Evolutionary conservation across 306 rosid genomes (phyloP).

Genomic region (Vigna trinervia): DNA sequence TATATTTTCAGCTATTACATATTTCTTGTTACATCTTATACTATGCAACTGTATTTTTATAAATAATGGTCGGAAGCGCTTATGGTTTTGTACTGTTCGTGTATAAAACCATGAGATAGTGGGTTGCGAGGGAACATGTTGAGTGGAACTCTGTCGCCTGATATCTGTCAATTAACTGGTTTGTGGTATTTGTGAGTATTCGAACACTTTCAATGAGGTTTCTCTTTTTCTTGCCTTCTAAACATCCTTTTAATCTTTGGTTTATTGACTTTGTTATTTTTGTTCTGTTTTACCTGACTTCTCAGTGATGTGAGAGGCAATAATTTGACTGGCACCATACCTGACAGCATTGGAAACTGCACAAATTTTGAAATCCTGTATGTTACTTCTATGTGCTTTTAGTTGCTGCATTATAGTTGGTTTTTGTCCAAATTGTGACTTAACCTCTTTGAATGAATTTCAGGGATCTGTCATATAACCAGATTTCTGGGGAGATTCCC

Average conservation of each 20-base stretch:
- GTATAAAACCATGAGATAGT: background rate
- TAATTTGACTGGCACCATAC: slow-evolving; percentile 30
- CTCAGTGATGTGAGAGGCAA: slow-evolving; percentile 26
- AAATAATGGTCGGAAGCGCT: background rate
- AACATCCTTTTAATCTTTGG: background rate
- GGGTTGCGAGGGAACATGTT: slow-evolving; percentile 25
- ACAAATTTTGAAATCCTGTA: slow-evolving; percentile 31
- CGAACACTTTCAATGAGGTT: background rate
- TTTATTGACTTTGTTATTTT: background rate
- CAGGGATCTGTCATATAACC: slow-evolving; percentile 33
- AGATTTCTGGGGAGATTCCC: slow-evolving; percentile 30
- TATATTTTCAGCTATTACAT: background rate
- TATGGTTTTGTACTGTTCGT: background rate
- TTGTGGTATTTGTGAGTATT: slow-evolving; percentile 34
- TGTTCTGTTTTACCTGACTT: slow-evolving; percentile 9
- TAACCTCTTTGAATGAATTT: background rate
- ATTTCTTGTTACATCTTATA: background rate
- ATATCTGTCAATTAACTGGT: slow-evolving; percentile 29
- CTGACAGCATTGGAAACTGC: slow-evolving; percentile 34
- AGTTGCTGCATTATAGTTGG: background rate
- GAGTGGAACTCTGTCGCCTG: slow-evolving; percentile 32
- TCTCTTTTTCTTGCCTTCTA: background rate
- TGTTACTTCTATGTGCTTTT: background rate
- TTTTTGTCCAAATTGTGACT: background rate
- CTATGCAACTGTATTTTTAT: background rate